Evolutionary conservation across 768 basidiomycete genomes (phyloP).

Genomic region (Pulveroboletus sp.): DNA sequence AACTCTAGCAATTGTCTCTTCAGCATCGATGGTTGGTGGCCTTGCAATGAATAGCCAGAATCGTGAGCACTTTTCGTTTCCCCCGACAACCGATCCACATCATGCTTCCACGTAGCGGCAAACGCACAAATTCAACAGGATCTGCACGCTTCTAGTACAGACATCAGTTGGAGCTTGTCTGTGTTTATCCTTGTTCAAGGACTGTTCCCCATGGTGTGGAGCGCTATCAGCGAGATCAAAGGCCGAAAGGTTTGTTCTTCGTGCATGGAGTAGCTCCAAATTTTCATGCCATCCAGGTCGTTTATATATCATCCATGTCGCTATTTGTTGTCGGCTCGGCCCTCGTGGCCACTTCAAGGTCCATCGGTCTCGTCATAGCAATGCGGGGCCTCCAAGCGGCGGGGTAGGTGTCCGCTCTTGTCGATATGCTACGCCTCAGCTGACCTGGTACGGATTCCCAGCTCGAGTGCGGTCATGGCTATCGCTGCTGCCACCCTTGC

Average conservation of each 20-base stretch:
- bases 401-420: conserved; percentile 37
- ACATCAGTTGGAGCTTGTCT: conserved; percentile 66
- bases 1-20: conserved; percentile 25
- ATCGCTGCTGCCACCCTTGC: conserved; percentile 78
- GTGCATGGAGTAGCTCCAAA: background rate
- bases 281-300: conserved; percentile 33
- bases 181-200: conserved; percentile 72
- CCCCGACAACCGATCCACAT: background rate
- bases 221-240: conserved; percentile 66
- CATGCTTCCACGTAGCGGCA: conserved; percentile 43
- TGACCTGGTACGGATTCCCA: conserved; percentile 18
- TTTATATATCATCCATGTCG: conserved; percentile 51
- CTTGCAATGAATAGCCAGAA: conserved; percentile 25
- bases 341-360: conserved; percentile 53
- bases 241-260: conserved; percentile 54
- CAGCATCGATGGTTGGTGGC: conserved; percentile 26
- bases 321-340: conserved; percentile 55
- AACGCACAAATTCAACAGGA: conserved; percentile 59
- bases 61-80: conserved; percentile 14
- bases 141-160: conserved; percentile 53
- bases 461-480: conserved; percentile 62
- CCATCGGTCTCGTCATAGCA: conserved; percentile 54
- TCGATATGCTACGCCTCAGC: background rate
- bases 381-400: conserved; percentile 63
- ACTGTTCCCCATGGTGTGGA: conserved; percentile 61